Conservation (phyloP, 768 basidiomycete species). For the Amanita exitialis region DNA sequence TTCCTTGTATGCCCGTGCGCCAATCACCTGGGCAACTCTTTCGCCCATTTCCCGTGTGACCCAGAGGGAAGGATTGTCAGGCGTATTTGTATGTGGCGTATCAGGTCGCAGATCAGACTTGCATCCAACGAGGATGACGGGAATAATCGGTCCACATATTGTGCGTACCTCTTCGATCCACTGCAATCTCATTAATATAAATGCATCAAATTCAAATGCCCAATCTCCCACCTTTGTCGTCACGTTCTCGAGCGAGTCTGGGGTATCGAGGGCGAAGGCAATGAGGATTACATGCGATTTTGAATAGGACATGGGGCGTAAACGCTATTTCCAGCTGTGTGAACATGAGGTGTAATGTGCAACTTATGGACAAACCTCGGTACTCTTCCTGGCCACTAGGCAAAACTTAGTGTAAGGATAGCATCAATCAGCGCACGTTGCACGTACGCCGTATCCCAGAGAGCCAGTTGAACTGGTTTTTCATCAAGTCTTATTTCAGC, state of each 20-base stretch:
- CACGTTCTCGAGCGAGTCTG: conserved; percentile 95
- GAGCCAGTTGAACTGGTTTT: conserved; percentile 91
- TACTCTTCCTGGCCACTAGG: conserved; percentile 96
- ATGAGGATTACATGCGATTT: conserved; percentile 99
- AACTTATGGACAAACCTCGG: conserved; percentile 46
- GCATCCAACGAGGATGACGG: conserved; percentile 93
- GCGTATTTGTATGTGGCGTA: conserved; percentile 31
- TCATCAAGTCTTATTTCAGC: conserved; percentile 97
- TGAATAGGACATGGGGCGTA: conserved; percentile 95
- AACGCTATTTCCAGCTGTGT: conserved; percentile 39
- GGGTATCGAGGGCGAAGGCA: conserved; percentile 92
- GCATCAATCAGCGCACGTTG: conserved; percentile 5
- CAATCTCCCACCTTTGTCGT: conserved; percentile 61
- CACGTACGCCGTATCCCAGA: conserved; percentile 95
- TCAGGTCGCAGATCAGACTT: conserved; percentile 86
- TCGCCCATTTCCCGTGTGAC: conserved; percentile 78
- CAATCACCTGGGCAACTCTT: conserved; percentile 72
- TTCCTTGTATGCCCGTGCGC: conserved; percentile 91
- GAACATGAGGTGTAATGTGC: conserved; percentile 5
- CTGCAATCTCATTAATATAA: conserved; percentile 25
- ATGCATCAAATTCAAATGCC: background rate
- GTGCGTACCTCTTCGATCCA: conserved; percentile 98
- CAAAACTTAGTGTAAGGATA: conserved; percentile 8
- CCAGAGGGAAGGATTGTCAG: conserved; percentile 37
- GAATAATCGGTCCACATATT: conserved; percentile 90